Evolutionary conservation across 1,284 basidiomycete species (phyloP).

Genomic region (Malassezia furfur): DNA sequence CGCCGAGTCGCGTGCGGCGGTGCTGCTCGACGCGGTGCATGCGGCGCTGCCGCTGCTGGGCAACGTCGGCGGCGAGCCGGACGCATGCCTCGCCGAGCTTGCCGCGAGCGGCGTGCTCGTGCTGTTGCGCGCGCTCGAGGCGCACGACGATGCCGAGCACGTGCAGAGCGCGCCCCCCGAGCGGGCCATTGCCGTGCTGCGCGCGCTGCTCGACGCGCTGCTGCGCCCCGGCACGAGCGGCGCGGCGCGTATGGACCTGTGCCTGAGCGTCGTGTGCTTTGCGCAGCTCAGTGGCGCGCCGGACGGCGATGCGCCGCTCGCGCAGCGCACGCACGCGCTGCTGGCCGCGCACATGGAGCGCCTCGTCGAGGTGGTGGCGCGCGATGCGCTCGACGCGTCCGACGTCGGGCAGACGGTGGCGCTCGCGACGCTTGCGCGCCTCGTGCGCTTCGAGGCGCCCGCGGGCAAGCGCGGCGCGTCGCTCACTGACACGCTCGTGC

Average conservation of each 20-base stretch:
- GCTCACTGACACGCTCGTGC: constrained; percentile 57
- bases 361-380: constrained; percentile 65
- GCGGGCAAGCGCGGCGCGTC: constrained; percentile 18
- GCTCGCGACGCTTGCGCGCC: constrained; percentile 71
- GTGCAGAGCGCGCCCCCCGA: constrained; percentile 51
- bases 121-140: constrained; percentile 65
- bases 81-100: constrained; percentile 57
- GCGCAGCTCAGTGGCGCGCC: constrained; percentile 47
- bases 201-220: constrained; percentile 66
- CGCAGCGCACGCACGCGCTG: constrained; percentile 55
- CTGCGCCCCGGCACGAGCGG: constrained; percentile 70
- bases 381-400: constrained; percentile 84
- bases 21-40: constrained; percentile 39
- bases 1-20: constrained; percentile 26
- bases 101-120: constrained; percentile 73
- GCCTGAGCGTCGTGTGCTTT: constrained; percentile 71
- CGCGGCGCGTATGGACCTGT: constrained; percentile 90
- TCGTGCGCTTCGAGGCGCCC: constrained; percentile 51
- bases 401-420: constrained; percentile 94
- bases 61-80: constrained; percentile 22
- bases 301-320: constrained; percentile 20
- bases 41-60: constrained; percentile 36
- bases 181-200: constrained; percentile 65
- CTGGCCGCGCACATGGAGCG: constrained; percentile 58
- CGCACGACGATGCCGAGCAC: constrained; percentile 18